These are phyloP conservation scores for Suillus luteus DNA, from an alignment of 768 basidiomycete species.

Conservation along the genomic window DNA sequence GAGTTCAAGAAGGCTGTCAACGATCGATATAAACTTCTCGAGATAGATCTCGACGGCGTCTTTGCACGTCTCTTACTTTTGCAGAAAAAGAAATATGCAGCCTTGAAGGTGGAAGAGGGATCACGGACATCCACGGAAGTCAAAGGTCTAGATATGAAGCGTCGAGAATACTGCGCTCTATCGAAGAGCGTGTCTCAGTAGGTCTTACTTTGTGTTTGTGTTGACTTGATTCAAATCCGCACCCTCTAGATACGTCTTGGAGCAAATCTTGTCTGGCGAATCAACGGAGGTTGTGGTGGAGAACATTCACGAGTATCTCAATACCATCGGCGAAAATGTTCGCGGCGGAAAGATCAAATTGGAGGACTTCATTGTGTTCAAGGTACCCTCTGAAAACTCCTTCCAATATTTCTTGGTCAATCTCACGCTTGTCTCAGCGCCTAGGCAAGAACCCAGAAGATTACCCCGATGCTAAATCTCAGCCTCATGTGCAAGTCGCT, in stretches of 20 bases:
- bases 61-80: slow-evolving; percentile 91
- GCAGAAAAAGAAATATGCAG: slow-evolving; percentile 99
- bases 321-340: slow-evolving; percentile 73
- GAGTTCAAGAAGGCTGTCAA: slow-evolving; percentile 97
- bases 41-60: slow-evolving; percentile 94
- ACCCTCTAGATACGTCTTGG: slow-evolving; percentile 75
- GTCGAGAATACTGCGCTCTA: slow-evolving; percentile 89
- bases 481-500: slow-evolving; percentile 97
- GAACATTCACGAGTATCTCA: slow-evolving; percentile 90
- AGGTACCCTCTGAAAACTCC: slow-evolving; percentile 52
- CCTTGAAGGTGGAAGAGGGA: slow-evolving; percentile 89
- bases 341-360: slow-evolving; percentile 74
- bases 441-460: slow-evolving; percentile 96
- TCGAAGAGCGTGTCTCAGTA: slow-evolving; percentile 94
- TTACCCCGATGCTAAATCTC: slow-evolving; percentile 92
- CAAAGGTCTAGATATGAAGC: slow-evolving; percentile 99
- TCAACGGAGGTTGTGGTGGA: slow-evolving; percentile 87
- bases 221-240: background rate
- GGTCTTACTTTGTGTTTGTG: slow-evolving; percentile 31
- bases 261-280: slow-evolving; percentile 89
- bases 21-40: slow-evolving; percentile 90
- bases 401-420: background rate
- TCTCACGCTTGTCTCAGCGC: slow-evolving; percentile 52
- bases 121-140: slow-evolving; percentile 79
- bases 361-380: slow-evolving; percentile 96